Base-by-base conservation (phyloP, 2,329 filamentous ascomycete genomes). In the Aspergillus sp. region DNA sequence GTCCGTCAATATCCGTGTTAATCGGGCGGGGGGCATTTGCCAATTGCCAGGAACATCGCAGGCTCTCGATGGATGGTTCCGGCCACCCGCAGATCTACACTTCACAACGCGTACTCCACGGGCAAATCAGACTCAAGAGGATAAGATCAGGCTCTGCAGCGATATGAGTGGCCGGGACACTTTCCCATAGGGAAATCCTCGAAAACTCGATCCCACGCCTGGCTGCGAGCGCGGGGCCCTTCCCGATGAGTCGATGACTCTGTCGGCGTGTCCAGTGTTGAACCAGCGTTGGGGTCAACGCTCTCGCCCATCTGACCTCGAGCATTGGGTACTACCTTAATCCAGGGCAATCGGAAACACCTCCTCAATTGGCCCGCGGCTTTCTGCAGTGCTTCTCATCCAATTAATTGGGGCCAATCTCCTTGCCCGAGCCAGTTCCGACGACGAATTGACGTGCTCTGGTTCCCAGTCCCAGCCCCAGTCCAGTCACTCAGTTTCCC, bases 261-360 rank as follows among this genome's bases (percentile, higher is more conserved):
- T 17, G 26, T 20, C 15, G 20, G 24, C 34, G 5, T 36, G 34
- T 9, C 34, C 26, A 50, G 47, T 15, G 44, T 45, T 58, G 48
- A 56, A 48, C 53, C 42, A 38, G 50, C 41, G 57, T 59, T 59
- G 57, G 57, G 57, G 54, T 54, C 57, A 59, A 59, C 56, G 32
- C 7, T 47, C 53, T 51, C 42, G 24, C 12, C 22, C 15, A n/a
- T 32, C 26, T 34, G 26, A 30, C 26, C 26, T 30, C 26, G 26
- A 30, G 26, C 26, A 30, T 11, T 9, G 8, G 26, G 26, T 8
- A 24, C n/a, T 24, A 24, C 24, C 24, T 24, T 6, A 22, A 12
- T 20, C 15, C 17, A 24, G 7, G 13, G 34, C 15, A n/a, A 36
- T 13, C 34, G 34, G 34, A 36, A 36, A 36, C 7, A 36, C 34